A percentile compares a stretch with the other conserved stretches of the same genome.
These are phyloP conservation scores for Helminthosporium solani DNA, from an alignment of 2,329 filamentous ascomycete species.

Conservation along the genomic window DNA sequence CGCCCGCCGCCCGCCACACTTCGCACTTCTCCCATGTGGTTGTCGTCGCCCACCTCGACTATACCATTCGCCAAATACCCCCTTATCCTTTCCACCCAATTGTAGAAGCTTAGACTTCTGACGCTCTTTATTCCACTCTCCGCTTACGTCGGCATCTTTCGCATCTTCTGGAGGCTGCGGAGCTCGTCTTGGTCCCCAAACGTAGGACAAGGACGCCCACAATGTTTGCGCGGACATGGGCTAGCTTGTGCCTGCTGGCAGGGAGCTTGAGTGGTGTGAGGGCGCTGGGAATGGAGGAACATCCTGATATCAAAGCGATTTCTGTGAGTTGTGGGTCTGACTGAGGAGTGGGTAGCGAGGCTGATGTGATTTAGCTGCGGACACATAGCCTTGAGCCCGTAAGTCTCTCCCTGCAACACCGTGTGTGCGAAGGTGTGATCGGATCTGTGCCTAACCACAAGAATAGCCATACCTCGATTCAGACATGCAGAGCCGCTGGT, in stretches of 20 bases:
- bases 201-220: conserved; percentile 16
- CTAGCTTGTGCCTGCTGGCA: conserved; percentile 41
- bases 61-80: conserved; percentile 23
- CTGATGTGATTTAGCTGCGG: conserved; percentile 61
- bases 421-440: background rate
- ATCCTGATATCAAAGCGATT: conserved; percentile 62
- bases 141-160: background rate
- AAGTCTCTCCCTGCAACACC: conserved; percentile 42
- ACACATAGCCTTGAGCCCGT: conserved; percentile 83
- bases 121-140: conserved; percentile 24
- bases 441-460: conserved; percentile 14
- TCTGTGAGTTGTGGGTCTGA: conserved; percentile 53
- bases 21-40: conserved; percentile 21
- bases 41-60: conserved; percentile 22
- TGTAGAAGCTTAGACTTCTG: conserved; percentile 28
- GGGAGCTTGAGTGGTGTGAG: conserved; percentile 33
- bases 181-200: conserved; percentile 6
- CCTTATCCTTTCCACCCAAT: conserved; percentile 23
- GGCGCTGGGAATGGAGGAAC: conserved; percentile 37
- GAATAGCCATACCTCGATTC: conserved; percentile 89
- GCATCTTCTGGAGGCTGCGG: background rate
- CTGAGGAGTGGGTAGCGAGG: conserved; percentile 17
- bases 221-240: conserved; percentile 40
- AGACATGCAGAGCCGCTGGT: conserved; percentile 98
- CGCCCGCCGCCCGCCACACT: conserved; percentile 14